phyloP scores from a whole-genome alignment of 331 rosid genomes.

The Quercus lobata region DNA sequence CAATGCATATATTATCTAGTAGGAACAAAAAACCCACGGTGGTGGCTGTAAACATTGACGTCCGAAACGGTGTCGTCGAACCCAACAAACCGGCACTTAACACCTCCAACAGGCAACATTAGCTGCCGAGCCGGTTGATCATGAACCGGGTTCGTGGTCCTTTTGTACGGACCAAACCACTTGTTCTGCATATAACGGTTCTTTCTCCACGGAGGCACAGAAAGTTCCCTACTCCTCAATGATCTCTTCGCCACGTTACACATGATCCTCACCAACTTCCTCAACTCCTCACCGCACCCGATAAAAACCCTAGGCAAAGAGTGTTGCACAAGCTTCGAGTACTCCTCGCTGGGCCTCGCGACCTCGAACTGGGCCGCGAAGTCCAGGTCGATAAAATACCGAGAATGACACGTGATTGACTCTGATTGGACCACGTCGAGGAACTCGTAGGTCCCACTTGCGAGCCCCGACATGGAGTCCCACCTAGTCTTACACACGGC shows the following conservation, averaged over 20 bases:
- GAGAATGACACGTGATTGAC: conserved; percentile 22
- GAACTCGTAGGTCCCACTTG: conserved; percentile 64
- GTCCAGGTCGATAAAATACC: conserved; percentile 59
- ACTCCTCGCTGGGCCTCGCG: conserved; percentile 58
- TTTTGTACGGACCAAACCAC: conserved; percentile 59
- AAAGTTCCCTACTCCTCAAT: conserved; percentile 36
- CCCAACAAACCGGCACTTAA: conserved; percentile 47
- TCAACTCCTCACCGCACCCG: conserved; percentile 56
- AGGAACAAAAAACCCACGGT: conserved; percentile 26
- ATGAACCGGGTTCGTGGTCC: conserved; percentile 29
- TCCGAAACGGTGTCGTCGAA: conserved; percentile 37
- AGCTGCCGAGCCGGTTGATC: conserved; percentile 20
- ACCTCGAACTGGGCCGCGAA: conserved; percentile 60
- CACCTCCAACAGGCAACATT: not conserved
- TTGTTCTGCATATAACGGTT: conserved; percentile 64
- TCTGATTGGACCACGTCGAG: conserved; percentile 50
- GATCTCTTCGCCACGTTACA: conserved; percentile 50
- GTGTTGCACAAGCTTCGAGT: conserved; percentile 30
- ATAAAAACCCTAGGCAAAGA: conserved; percentile 42
- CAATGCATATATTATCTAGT: conserved; percentile 21
- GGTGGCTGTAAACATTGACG: not conserved
- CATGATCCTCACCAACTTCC: conserved; percentile 36
- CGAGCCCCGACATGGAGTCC: conserved; percentile 38
- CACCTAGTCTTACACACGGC: conserved; percentile 79
- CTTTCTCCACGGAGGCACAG: conserved; percentile 83